These are phyloP conservation scores for Phytophthora megakarya DNA, from an alignment of 352 stramenopile species.

Conservation along the genomic window DNA sequence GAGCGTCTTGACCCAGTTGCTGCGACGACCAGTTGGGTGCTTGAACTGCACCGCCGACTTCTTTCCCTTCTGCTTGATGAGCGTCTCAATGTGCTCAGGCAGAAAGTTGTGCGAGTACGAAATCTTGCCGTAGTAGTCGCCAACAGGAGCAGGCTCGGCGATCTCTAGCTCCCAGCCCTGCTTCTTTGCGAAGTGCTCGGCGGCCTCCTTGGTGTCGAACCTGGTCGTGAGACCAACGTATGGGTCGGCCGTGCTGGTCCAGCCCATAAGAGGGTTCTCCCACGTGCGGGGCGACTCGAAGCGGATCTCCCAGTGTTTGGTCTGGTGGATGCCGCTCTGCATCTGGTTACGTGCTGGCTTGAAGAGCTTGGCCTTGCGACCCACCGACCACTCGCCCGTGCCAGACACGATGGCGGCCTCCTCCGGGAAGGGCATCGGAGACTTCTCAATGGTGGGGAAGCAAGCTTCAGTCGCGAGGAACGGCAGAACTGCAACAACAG, in stretches of 20 bases:
- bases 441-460: constrained; percentile 53
- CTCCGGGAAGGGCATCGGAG: constrained; percentile 62
- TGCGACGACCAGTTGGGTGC: constrained; percentile 73
- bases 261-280: constrained; percentile 95
- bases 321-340: constrained; percentile 84
- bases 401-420: constrained; percentile 70
- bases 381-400: constrained; percentile 61
- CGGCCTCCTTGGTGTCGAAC: constrained; percentile 90
- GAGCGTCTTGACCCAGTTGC: constrained; percentile 89
- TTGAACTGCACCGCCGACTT: constrained; percentile 77
- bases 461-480: constrained; percentile 57
- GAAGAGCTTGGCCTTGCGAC: constrained; percentile 74
- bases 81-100: constrained; percentile 68
- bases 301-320: constrained; percentile 86
- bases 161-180: constrained; percentile 89
- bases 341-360: constrained; percentile 84
- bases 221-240: constrained; percentile 85
- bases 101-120: constrained; percentile 90
- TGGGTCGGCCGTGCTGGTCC: constrained; percentile 90
- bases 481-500: constrained; percentile 54
- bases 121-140: constrained; percentile 79
- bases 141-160: constrained; percentile 69
- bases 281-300: constrained; percentile 81
- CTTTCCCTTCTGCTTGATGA: constrained; percentile 84
- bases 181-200: constrained; percentile 82